Percentiles rank a stretch among this genome's conserved stretches.
phyloP scores from a whole-genome alignment of 768 basidiomycete genomes.

The Kwoniella sp. region DNA sequence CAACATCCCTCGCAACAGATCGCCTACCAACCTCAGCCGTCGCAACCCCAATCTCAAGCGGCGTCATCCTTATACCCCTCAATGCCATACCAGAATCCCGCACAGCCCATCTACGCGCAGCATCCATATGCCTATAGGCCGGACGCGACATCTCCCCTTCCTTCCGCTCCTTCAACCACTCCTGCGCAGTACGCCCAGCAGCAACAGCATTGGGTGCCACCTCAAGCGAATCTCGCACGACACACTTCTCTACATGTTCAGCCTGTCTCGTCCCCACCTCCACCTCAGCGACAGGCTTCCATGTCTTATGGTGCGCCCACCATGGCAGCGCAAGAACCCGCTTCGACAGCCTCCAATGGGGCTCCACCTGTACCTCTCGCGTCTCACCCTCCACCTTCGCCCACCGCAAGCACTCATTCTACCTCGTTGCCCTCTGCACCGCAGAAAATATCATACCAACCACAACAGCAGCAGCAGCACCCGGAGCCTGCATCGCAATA shows the following conservation, averaged over 20 bases:
- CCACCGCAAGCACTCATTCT: conserved; percentile 9
- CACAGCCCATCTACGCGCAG: conserved; percentile 30
- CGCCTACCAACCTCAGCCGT: conserved; percentile 25
- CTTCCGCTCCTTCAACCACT: not conserved
- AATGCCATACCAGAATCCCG: conserved; percentile 44
- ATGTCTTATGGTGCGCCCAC: conserved; percentile 25
- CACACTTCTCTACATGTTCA: conserved; percentile 32
- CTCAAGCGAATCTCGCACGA: conserved; percentile 25
- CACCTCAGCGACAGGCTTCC: conserved; percentile 23
- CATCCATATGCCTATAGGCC: conserved; percentile 17
- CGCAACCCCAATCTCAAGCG: conserved; percentile 15
- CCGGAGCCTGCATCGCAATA: conserved; percentile 7
- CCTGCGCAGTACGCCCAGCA: conserved; percentile 5
- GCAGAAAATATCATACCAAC: not conserved
- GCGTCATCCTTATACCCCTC: conserved; percentile 41
- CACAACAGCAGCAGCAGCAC: conserved; percentile 27
- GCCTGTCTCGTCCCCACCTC: conserved; percentile 19
- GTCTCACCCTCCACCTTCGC: conserved; percentile 19
- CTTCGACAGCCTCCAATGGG: not conserved
- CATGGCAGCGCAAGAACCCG: not conserved
- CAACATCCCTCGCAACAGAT: conserved; percentile 11
- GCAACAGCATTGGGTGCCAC: conserved; percentile 22
- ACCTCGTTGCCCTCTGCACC: not conserved
- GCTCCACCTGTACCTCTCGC: conserved; percentile 19
- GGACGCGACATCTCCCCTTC: conserved; percentile 7